A percentile compares a stretch with the other conserved stretches of the same genome.
phyloP scores from a whole-genome alignment of 352 stramenopile species.

The Globisporangium sylvaticum region DNA sequence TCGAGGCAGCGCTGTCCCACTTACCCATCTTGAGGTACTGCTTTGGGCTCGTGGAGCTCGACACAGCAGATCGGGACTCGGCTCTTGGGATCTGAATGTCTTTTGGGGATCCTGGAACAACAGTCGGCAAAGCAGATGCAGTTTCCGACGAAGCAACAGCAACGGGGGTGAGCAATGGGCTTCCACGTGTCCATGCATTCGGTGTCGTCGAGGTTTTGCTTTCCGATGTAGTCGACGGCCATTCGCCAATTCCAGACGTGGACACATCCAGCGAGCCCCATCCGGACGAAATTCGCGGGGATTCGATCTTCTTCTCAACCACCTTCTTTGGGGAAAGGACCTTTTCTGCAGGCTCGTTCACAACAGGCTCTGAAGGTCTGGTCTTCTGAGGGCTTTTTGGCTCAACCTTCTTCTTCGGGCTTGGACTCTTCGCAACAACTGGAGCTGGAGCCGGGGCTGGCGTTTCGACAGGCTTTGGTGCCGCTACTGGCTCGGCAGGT shows the following conservation, averaged over 20 bases:
- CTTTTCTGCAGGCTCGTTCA: constrained; percentile 23
- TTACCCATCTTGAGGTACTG: constrained; percentile 84
- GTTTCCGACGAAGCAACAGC: constrained; percentile 25
- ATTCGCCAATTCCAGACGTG: constrained; percentile 56
- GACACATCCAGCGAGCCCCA: constrained; percentile 73
- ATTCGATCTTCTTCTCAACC: constrained; percentile 40
- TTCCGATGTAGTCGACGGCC: constrained; percentile 46
- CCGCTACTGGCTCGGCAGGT: constrained; percentile 22
- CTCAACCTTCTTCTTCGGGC: constrained; percentile 47
- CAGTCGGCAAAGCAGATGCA: constrained; percentile 33
- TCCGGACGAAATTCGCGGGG: constrained; percentile 40
- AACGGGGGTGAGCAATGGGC: constrained; percentile 43
- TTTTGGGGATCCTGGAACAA: constrained; percentile 62
- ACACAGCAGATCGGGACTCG: constrained; percentile 27
- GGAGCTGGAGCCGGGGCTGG: constrained; percentile 7
- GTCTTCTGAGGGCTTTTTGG: constrained; percentile 31
- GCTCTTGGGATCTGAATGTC: constrained; percentile 48
- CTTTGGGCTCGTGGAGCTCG: constrained; percentile 43
- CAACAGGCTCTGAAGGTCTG: constrained; percentile 16
- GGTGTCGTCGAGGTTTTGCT: constrained; percentile 48
- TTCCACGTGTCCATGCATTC: constrained; percentile 65
- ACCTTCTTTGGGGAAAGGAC: constrained; percentile 27
- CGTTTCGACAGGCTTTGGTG: constrained; percentile 23
- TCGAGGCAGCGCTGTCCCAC: constrained; percentile 63
- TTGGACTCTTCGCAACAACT: constrained; percentile 18